phyloP scores from a whole-genome alignment of 805 yeast species.

The Saccharomycopsis amapae region DNA sequence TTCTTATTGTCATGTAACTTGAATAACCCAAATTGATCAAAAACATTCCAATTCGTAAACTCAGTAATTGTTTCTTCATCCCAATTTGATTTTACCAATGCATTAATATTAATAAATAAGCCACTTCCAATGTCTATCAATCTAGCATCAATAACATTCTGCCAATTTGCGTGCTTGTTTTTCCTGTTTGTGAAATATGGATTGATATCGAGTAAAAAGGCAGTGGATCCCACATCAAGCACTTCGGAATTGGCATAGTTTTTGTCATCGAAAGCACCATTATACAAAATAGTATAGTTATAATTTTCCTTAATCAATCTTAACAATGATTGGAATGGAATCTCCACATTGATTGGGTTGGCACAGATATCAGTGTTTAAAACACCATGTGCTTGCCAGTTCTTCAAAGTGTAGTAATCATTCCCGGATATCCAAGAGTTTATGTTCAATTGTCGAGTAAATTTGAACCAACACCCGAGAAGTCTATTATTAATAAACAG shows the following conservation, averaged over 20 bases:
- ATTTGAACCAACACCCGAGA: slow-evolving; percentile 1
- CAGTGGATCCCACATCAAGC: slow-evolving; percentile 4
- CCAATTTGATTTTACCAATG: slow-evolving; percentile 14
- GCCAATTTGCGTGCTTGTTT: slow-evolving; percentile 1
- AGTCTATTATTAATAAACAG: background rate
- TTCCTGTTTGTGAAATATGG: slow-evolving; percentile 1
- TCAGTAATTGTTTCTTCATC: background rate
- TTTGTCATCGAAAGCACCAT: background rate
- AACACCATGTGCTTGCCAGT: slow-evolving; percentile 1
- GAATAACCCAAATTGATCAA: slow-evolving; percentile 3
- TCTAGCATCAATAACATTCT: slow-evolving; percentile 36
- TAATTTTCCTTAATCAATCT: slow-evolving; percentile 1
- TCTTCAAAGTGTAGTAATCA: slow-evolving; percentile 1
- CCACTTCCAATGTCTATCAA: slow-evolving; percentile 45
- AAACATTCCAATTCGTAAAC: background rate
- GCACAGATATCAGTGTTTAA: background rate
- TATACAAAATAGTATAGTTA: background rate
- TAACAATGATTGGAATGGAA: background rate
- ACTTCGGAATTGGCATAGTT: background rate
- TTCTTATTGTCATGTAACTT: background rate
- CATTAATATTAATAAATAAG: slow-evolving; percentile 44
- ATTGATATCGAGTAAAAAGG: slow-evolving; percentile 1
- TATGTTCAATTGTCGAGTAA: background rate
- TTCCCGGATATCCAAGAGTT: slow-evolving; percentile 6
- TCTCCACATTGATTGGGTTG: slow-evolving; percentile 3